Evolutionary conservation across 2,329 filamentous ascomycete genomes (phyloP).

Genomic region (Uncinocarpus reesii): DNA sequence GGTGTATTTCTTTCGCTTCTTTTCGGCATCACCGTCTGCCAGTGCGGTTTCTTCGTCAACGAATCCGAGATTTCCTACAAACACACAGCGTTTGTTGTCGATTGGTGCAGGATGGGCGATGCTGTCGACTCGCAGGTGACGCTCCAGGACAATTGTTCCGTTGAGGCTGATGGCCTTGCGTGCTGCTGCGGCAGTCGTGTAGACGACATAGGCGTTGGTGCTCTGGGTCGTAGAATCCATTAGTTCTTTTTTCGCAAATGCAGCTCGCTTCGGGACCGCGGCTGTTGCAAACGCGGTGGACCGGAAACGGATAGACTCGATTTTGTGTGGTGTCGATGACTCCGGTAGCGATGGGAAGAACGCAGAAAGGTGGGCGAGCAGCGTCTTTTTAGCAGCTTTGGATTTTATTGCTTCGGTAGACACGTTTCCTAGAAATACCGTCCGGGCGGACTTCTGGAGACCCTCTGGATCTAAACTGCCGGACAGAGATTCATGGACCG

Average conservation of each 20-base stretch:
- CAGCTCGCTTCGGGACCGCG: conserved; percentile 80
- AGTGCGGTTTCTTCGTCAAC: conserved; percentile 76
- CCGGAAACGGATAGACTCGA: conserved; percentile 88
- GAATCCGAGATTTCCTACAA: conserved; percentile 92
- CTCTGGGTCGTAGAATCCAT: conserved; percentile 87
- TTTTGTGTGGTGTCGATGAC: conserved; percentile 51
- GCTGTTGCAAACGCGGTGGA: conserved; percentile 71
- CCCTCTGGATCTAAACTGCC: conserved; percentile 41
- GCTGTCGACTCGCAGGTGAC: conserved; percentile 82
- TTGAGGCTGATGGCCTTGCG: conserved; percentile 71
- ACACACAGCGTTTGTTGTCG: conserved; percentile 83
- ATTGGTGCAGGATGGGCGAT: conserved; percentile 75
- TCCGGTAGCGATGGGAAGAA: conserved; percentile 50
- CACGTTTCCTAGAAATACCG: conserved; percentile 88
- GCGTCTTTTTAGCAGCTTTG: conserved; percentile 66
- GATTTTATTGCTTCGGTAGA: conserved; percentile 71
- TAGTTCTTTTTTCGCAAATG: conserved; percentile 79
- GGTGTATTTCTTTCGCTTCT: conserved; percentile 61
- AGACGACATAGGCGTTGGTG: conserved; percentile 90
- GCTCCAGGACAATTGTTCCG: conserved; percentile 69
- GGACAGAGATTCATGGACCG: conserved; percentile 33
- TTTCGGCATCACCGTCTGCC: conserved; percentile 51
- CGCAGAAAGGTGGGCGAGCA: conserved; percentile 67
- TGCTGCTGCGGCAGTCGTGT: conserved; percentile 63
- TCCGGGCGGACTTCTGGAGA: conserved; percentile 75